Base-by-base conservation (phyloP, 495 filamentous ascomycete genomes). In the Extremus antarcticus region DNA sequence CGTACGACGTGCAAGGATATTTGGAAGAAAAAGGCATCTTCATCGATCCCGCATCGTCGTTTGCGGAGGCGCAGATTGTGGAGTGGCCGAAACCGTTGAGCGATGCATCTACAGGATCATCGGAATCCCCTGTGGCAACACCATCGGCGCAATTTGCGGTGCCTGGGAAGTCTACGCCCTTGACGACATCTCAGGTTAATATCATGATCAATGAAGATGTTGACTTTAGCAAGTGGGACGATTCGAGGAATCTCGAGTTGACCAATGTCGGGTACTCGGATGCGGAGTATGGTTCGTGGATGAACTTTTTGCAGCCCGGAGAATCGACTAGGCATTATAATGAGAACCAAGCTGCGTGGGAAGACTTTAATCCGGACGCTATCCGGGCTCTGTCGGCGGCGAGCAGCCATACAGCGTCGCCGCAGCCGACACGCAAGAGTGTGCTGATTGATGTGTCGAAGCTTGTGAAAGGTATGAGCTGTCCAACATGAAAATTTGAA, bases 1-100 rank as follows among this genome's bases (percentile, higher is more conserved):
- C 82, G 3, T 73, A 80, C 47, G 87, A 90, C 61, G 80, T 88
- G 3, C 83, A 89, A 66, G 71, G 79, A 10, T 88, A 82, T 65
- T 74, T 91, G 17, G 68, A 71, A 51, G 71, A 79, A 63, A 73
- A 76, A 25, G 82, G 81, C 0, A 70, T 86, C 17, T 61, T 69
- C 17, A 78, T 85, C 32, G 73, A 79, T 1, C 69, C 75, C 0
- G 64, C 70, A 8, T 73, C 75, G 3, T 78, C 75, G 41, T 78
- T 69, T 64, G 73, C 77, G 20, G 78, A 70, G 23, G 75, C 70
- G 46, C 78, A 76, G 52, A 60, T 66, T 63, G 66, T 50, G 17
- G 60, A 61, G 9, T 20, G 21, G 53, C 25, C 54, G 16, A 54
- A 56, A 22, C 19, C 59, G 9, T 40, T 48, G 40, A 23, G 50